Evolutionary conservation across 371 early-diverging fungal species (phyloP).

Genomic region (Fennellomyces sp.): DNA sequence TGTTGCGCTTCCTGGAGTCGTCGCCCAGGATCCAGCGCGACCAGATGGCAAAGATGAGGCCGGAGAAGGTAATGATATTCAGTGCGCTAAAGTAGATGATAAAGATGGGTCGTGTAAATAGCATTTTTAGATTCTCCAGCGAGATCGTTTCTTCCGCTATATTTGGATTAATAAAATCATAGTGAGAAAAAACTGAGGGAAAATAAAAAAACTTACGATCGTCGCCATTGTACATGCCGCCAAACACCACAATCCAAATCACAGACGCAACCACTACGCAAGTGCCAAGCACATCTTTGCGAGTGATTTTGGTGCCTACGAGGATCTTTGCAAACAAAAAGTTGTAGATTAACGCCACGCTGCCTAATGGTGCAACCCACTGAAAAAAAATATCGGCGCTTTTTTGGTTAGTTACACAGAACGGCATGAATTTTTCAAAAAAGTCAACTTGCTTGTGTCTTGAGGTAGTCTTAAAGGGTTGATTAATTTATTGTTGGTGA

Average conservation of each 20-base stretch:
- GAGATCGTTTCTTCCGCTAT: constrained; percentile 60
- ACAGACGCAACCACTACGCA: constrained; percentile 67
- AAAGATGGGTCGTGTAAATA: constrained; percentile 63
- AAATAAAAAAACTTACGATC: constrained; percentile 46
- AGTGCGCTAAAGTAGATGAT: constrained; percentile 70
- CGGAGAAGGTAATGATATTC: constrained; percentile 55
- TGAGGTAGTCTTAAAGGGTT: constrained; percentile 63
- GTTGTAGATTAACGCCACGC: constrained; percentile 72
- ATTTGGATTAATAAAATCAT: constrained; percentile 3
- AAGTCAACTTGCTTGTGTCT: constrained; percentile 67
- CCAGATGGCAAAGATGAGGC: constrained; percentile 59
- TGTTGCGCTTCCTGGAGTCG: constrained; percentile 32
- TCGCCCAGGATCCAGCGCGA: constrained; percentile 56
- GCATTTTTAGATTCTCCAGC: constrained; percentile 54
- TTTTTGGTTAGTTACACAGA: constrained; percentile 14
- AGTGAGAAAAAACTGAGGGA: not conserved
- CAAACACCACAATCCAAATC: constrained; percentile 71
- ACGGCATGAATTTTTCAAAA: constrained; percentile 11
- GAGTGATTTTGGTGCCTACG: constrained; percentile 68
- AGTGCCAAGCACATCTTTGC: constrained; percentile 68
- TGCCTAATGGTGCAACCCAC: constrained; percentile 77
- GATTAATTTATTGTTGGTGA: too few relatives aligned
- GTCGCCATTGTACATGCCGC: constrained; percentile 64
- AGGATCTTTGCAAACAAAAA: constrained; percentile 72
- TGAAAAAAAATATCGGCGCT: constrained; percentile 11